Evolutionary conservation across 768 basidiomycete genomes (phyloP).

Genomic region (Russula ochroleuca): DNA sequence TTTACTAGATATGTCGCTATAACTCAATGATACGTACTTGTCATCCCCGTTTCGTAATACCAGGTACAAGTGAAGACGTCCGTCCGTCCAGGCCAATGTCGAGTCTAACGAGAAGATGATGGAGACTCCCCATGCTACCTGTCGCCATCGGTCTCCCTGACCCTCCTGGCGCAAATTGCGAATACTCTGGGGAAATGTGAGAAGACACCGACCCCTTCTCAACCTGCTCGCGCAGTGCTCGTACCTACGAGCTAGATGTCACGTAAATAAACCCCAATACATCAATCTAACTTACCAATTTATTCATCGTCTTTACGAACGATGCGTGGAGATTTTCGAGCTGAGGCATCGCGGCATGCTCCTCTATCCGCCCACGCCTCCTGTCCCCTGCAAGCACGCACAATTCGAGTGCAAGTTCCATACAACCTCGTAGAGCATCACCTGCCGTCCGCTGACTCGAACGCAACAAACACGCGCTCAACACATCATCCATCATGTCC

Average conservation of each 20-base stretch:
- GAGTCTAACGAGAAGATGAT: slow-evolving; percentile 27
- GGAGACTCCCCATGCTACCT: slow-evolving; percentile 24
- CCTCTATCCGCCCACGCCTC: slow-evolving; percentile 49
- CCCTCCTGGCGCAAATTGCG: slow-evolving; percentile 19
- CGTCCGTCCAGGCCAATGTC: slow-evolving; percentile 18
- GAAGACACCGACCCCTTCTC: slow-evolving; percentile 43
- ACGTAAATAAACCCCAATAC: not conserved
- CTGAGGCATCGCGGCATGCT: slow-evolving; percentile 57
- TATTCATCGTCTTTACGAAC: slow-evolving; percentile 53
- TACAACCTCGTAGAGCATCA: slow-evolving; percentile 56
- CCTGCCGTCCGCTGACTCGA: slow-evolving; percentile 62
- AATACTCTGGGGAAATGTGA: slow-evolving; percentile 25
- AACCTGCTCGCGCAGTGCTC: slow-evolving; percentile 49
- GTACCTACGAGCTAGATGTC: slow-evolving; percentile 41
- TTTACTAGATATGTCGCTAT: slow-evolving; percentile 22
- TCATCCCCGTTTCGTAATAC: not conserved
- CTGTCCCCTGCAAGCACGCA: slow-evolving; percentile 61
- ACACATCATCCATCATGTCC: slow-evolving; percentile 62
- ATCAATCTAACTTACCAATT: slow-evolving; percentile 46
- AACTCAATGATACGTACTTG: slow-evolving; percentile 1
- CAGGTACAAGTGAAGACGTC: not conserved
- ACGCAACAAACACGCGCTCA: slow-evolving; percentile 69
- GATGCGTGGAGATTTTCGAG: slow-evolving; percentile 51
- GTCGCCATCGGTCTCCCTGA: slow-evolving; percentile 17
- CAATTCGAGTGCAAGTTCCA: slow-evolving; percentile 66